Evolutionary conservation across 1,284 basidiomycete species (phyloP), one percentile per base, ranked within the genome.

Genomic region (Pseudozyma sp.): DNA sequence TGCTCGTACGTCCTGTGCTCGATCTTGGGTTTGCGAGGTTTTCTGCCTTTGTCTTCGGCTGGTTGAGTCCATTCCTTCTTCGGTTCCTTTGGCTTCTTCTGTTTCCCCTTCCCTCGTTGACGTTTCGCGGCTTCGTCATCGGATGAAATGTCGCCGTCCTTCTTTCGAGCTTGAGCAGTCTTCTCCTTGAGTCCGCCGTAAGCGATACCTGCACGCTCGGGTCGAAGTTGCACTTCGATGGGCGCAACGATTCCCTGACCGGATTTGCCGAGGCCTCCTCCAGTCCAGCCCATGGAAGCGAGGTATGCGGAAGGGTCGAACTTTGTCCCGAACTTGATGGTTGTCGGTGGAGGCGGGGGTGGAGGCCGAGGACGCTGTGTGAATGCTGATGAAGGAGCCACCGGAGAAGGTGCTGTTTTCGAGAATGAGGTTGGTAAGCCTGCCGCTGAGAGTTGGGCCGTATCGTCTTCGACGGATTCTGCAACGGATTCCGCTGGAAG

Each of bases 161-260:
- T 79, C 12, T 80, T 72, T 18, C 69, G 60, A 19, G 76, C 72
- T 52, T 83, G 82, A 57, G 79, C 66, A 0, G 80, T 80, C 69
- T 81, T 85, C 50, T 85, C 83, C n/a, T 67, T 76, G n/a, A 76
- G 50, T 5, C 83, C 83, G 9, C 82, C 83, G 43, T 82, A 85
- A 0, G 82, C 83, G 5, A 85, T 76, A 57, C 83, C 83, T 10
- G 83, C 77, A 5, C 79, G 67, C n/a, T 77, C 79, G 2, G 82
- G 83, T 7, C 83, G 78, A 14, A 80, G 64, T 54, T 82, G 70
- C 12, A 85, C 83, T 44, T 85, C 81, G 48, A 85, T 84, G 3
- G 83, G 83, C 12, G 77, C 77, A 18, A 81, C 69, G 21, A 85
- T 85, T 9, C 83, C 83, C 42, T 83, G 70, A 3, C 83, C 83